Evolutionary conservation across 176 grass and related monocot species (phyloP), one percentile per base, ranked within the genome.

Genomic region (Oryza rufipogon): DNA sequence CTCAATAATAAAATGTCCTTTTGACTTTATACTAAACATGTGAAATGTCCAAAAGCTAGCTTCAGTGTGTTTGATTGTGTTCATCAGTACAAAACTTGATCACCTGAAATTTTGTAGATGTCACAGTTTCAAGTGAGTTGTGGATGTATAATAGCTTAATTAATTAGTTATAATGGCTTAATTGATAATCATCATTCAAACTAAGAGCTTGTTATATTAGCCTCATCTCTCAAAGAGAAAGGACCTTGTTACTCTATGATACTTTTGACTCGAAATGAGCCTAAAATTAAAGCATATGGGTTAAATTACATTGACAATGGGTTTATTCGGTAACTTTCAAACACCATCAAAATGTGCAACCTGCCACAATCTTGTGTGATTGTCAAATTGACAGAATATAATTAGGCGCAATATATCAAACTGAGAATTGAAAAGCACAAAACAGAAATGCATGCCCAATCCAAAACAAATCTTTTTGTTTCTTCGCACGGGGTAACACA

Each of bases 21-120:
- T 79, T 68, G 67, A 78, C 78, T 76, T 86, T 81, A 65, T 81
- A 65, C 30, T 65, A 76, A 71, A 81, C 64, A 66, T 19, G 67
- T 77, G 72, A 77, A 72, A 19, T 45, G 77, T 49, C 52, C 30
- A 77, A 77, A 85, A 66, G 52, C 13, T 74, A 58, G 8, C 58
- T 36, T 36, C 34, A 36, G 34, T 36, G 34, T 23, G 0, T 63
- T 7, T 68, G 45, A 22, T n/a, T 60, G 56, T n/a, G 6, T 36
- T 85, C 66, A 77, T 15, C 71, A 23, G 42, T 81, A 34, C 42
- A 72, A 85, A 85, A 73, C 56, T 60, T 23, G 58, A 63, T 72
- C 78, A 73, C 73, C 7, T 73, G 83, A 76, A 81, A 58, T 58
- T 58, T 58, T 72, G 32, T 28, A 30, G 22, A 45, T 23, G 32